Base-by-base conservation (phyloP, 2,329 filamentous ascomycete species). In the Aureobasidium subglaciale region DNA sequence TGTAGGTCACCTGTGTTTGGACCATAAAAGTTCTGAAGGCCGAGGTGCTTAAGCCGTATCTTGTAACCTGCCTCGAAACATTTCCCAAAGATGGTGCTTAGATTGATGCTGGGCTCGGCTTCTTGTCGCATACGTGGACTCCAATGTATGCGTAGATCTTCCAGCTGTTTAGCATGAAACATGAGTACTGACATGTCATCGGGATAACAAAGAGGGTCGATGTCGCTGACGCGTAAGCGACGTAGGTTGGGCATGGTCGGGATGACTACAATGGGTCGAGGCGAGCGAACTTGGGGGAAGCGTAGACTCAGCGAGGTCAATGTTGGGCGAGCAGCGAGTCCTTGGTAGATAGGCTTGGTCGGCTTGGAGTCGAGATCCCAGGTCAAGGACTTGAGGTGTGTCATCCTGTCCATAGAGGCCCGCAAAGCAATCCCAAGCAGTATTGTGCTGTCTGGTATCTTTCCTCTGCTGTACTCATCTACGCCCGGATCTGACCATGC, bases 311-410 rank as follows among this genome's bases (percentile, higher is more conserved):
- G 69, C 22, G 73, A 76, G 1, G 75, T 77, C 20, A 85, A 69
- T 15, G 71, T 73, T 1, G 73, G 68, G 55, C 75, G 71, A 56
- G 74, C 68, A 3, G 73, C 68, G n/a, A 85, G 71, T 9, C 80
- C 80, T 58, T 77, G 69, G 65, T 83, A 84, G 32, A 84, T 71
- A 1, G 78, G 80, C 61, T 79, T 75, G 56, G 84, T 66, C 50
- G 82, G 78, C 61, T 84, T 83, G 20, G 78, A 81, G 63, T 79
- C 79, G 30, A 85, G 72, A 59, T 83, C 77, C 82, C 82, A 85
- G 64, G 75, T 74, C 63, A 85, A 83, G 11, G 71, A 72, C 57
- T 76, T 68, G 59, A 85, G 68, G 45, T 75, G 75, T 15, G 69
- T 70, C 79, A 82, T 84, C 65, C 74, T 77, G 65, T 84, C 81